phyloP scores from a whole-genome alignment of 225 moss, liverwort and hornwort species.

The Anthoceros angustus region DNA sequence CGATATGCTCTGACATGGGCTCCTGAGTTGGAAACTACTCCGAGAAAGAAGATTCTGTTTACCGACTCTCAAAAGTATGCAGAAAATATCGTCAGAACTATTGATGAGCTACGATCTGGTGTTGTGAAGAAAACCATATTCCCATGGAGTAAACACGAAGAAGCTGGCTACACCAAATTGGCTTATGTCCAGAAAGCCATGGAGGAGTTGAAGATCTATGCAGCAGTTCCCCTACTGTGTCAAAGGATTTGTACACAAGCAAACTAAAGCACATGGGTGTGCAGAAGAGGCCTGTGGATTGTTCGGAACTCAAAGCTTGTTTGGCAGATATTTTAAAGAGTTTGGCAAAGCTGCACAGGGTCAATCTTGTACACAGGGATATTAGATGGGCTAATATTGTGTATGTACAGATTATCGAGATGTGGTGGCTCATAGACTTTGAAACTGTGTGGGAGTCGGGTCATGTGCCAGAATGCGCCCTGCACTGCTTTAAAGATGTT shows the following conservation, averaged over 20 bases:
- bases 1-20: not conserved
- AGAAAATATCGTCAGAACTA: not conserved
- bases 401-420: not conserved
- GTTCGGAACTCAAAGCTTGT: not conserved
- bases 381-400: conserved; percentile 3
- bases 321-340: not conserved
- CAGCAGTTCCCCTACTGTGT: not conserved
- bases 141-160: not conserved
- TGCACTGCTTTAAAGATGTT: not conserved
- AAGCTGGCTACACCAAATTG: conserved; percentile 1
- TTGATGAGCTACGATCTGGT: not conserved
- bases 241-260: not conserved
- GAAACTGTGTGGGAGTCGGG: conserved; percentile 3
- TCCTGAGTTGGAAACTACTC: not conserved
- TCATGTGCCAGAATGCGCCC: not conserved
- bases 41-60: not conserved
- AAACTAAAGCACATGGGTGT: not conserved
- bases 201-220: not conserved
- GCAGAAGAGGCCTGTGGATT: not conserved
- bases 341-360: conserved; percentile 1
- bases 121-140: conserved; percentile 4
- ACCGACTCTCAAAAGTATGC: not conserved
- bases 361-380: not conserved
- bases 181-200: conserved; percentile 3
- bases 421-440: not conserved